These are phyloP conservation scores for Suaeda aralocaspica DNA, from an alignment of 148 eudicot species.

Conservation along the genomic window DNA sequence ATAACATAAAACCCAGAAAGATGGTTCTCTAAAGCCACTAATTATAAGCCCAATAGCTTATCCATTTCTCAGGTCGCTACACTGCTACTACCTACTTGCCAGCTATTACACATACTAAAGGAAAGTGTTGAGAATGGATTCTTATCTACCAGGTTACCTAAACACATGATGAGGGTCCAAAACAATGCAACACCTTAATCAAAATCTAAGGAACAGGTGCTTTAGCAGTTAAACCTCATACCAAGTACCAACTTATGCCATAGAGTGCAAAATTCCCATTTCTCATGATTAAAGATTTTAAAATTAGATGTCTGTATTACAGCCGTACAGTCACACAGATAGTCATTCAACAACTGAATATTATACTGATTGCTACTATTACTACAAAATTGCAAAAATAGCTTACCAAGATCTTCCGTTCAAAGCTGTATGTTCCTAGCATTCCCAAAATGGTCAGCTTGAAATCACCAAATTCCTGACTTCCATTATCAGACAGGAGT, in stretches of 20 bases:
- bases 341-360: neutral
- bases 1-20: too few species aligned
- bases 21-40: too few species aligned
- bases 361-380: too few species aligned
- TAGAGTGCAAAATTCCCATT: neutral
- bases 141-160: too few species aligned
- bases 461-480: conserved; percentile 96
- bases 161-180: neutral
- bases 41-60: too few species aligned
- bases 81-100: too few species aligned
- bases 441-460: conserved; percentile 86
- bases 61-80: too few species aligned
- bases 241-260: too few species aligned
- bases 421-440: conserved; percentile 95
- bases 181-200: neutral
- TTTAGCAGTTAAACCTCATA: too few species aligned
- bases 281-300: neutral
- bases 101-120: too few species aligned
- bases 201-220: neutral
- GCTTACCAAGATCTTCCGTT: conserved; percentile 81
- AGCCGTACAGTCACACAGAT: neutral
- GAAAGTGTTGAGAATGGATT: too few species aligned
- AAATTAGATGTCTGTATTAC: neutral
- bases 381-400: conserved; percentile 6
- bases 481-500: conserved; percentile 79